Percentiles rank a stretch among this genome's conserved stretches.
Evolutionary conservation across 2,329 filamentous ascomycete species (phyloP).

Genomic region (Chaetomiaceae sp.): DNA sequence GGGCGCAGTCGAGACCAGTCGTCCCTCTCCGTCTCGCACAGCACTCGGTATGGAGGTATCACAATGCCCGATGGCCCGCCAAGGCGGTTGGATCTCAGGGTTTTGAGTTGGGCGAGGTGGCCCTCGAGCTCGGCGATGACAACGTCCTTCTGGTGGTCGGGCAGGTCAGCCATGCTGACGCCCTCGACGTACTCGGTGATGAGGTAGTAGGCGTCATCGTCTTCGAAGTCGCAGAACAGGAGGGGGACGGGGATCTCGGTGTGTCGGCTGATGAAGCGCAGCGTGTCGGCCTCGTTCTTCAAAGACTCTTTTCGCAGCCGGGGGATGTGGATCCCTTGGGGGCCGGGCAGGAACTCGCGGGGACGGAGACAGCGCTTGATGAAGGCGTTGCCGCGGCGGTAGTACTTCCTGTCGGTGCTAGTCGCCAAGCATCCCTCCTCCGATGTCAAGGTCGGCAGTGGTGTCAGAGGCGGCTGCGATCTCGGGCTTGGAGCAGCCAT

Average conservation of each 20-base stretch:
- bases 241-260: conserved; percentile 31
- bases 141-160: conserved; percentile 25
- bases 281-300: conserved; percentile 30
- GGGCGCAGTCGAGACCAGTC: conserved; percentile 24
- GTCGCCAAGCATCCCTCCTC: conserved; percentile 28
- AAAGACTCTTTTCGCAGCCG: conserved; percentile 29
- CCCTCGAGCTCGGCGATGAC: conserved; percentile 26
- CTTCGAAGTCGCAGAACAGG: conserved; percentile 29
- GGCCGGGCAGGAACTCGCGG: conserved; percentile 29
- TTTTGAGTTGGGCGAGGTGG: conserved; percentile 27
- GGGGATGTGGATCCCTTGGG: conserved; percentile 30
- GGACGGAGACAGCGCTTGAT: conserved; percentile 33
- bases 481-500: conserved; percentile 9
- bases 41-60: conserved; percentile 30
- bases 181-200: conserved; percentile 32
- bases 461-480: neutral
- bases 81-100: conserved; percentile 27
- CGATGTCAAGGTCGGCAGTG: neutral
- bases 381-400: conserved; percentile 27
- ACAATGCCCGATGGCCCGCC: conserved; percentile 32
- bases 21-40: conserved; percentile 24
- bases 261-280: conserved; percentile 25
- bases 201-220: conserved; percentile 31
- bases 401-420: conserved; percentile 31
- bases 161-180: conserved; percentile 29